Evolutionary conservation across 192 early-diverging fungal species (phyloP).

Genomic region (Gonapodya prolifera): DNA sequence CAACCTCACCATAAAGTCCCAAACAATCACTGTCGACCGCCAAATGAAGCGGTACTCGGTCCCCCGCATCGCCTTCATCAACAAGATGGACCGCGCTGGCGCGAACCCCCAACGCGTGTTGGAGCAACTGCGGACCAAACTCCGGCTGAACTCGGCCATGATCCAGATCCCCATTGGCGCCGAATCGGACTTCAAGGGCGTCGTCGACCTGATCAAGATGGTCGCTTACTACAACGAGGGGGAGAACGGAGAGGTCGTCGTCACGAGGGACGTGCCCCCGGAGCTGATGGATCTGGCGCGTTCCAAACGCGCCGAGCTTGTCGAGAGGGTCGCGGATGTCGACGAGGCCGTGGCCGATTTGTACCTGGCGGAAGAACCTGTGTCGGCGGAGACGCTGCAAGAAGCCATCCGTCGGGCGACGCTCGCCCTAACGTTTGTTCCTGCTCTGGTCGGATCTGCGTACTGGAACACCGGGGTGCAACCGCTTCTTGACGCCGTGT

Average conservation of each 20-base stretch:
- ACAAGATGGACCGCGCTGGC: slow-evolving; percentile 84
- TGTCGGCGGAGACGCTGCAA: slow-evolving; percentile 52
- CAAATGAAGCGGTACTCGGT: slow-evolving; percentile 84
- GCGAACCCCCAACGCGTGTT: slow-evolving; percentile 71
- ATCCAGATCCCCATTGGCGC: slow-evolving; percentile 76
- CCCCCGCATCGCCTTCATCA: slow-evolving; percentile 75
- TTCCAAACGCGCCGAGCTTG: slow-evolving; percentile 59
- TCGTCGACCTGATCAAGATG: slow-evolving; percentile 80
- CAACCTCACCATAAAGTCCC: slow-evolving; percentile 22
- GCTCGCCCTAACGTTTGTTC: slow-evolving; percentile 64
- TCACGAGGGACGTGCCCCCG: slow-evolving; percentile 56
- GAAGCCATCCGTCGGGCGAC: slow-evolving; percentile 68
- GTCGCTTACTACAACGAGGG: slow-evolving; percentile 87
- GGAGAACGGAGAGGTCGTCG: slow-evolving; percentile 63
- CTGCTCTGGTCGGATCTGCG: slow-evolving; percentile 73
- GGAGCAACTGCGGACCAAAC: slow-evolving; percentile 66
- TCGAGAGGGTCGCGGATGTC: slow-evolving; percentile 65
- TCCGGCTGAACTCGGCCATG: slow-evolving; percentile 63
- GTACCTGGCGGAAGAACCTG: slow-evolving; percentile 61
- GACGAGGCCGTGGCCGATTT: slow-evolving; percentile 75
- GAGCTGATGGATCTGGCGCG: slow-evolving; percentile 46
- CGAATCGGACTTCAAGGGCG: slow-evolving; percentile 76
- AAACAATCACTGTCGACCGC: slow-evolving; percentile 81
- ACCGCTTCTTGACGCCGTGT: slow-evolving; percentile 55
- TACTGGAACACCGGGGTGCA: slow-evolving; percentile 78